Evolutionary conservation across 23 red algal genomes (phyloP), one percentile per base, ranked within the genome.

Genomic region (Chondrus crispus): DNA sequence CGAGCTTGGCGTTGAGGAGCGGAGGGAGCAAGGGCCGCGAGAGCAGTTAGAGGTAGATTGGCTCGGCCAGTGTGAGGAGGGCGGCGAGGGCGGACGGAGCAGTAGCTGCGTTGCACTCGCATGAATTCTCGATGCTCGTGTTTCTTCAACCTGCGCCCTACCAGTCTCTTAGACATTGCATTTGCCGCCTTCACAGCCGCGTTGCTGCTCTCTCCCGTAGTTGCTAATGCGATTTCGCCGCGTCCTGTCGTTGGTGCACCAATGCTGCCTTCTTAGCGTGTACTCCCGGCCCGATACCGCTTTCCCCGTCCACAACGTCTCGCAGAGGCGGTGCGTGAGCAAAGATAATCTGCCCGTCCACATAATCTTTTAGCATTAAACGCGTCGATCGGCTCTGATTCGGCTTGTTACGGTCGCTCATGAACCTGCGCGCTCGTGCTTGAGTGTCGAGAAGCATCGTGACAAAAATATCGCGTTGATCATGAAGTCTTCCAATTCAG

Each of bases 281-380:
- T 16, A 91, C 88, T 19, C 49, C 88, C 39, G 88, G 74, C 22
- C 88, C 88, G 42, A 74, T 70, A n/a, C 88, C 88, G 48, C 58
- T 74, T 39, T 91, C 91, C 29, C 83, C 93, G 28, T 58, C 91
- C 18, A 76, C 85, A 28, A 38, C 70, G 19, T 43, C 85, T 79
- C 46, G 10, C 7, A 46, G 74, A 20, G 97, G 93, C 36, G 97
- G 97, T 9, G 55, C 77, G 43, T 95, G 91, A 43, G 77, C 78
- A 48, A 84, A 93, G 62, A 94, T 66, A 12, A 98, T 80, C 33
- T 85, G 43, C 22, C 94, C 97, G 41, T 79, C 91, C 19, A 95
- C 97, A 69, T 87, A 98, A 48, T 98, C 93, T 53, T 98, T 98
- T 7, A 98, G 89, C n/a, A 98, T 43, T 10, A 96, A 43, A 32